Evolutionary conservation across 2,329 filamentous ascomycete species (phyloP).

Genomic region (Aspergillus caelatus): DNA sequence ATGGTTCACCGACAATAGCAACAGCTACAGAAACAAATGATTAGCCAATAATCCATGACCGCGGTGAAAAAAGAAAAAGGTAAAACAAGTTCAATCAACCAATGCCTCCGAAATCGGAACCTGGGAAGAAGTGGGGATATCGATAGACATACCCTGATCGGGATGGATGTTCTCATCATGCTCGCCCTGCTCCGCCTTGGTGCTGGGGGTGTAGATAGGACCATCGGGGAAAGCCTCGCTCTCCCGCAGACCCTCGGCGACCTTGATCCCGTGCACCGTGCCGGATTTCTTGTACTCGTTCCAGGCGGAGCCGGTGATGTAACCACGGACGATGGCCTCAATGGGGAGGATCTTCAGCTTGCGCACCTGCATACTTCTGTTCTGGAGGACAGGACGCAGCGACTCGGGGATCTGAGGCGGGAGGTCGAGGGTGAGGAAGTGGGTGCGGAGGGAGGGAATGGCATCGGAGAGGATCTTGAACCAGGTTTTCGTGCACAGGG

Average conservation of each 20-base stretch:
- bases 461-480: slow-evolving; percentile 62
- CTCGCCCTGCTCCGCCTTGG: slow-evolving; percentile 77
- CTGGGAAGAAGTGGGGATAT: not conserved
- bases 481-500: slow-evolving; percentile 69
- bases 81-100: not conserved
- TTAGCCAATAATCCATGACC: not conserved
- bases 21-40: slow-evolving; percentile 40
- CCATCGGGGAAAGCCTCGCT: slow-evolving; percentile 67
- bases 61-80: not conserved
- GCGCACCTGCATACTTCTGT: slow-evolving; percentile 77
- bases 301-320: slow-evolving; percentile 86
- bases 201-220: slow-evolving; percentile 78
- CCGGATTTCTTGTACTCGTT: slow-evolving; percentile 72
- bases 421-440: slow-evolving; percentile 63
- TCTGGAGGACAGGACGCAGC: slow-evolving; percentile 58
- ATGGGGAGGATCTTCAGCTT: slow-evolving; percentile 75
- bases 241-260: slow-evolving; percentile 69
- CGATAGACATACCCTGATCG: slow-evolving; percentile 56
- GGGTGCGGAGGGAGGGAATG: slow-evolving; percentile 63
- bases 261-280: slow-evolving; percentile 76
- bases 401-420: slow-evolving; percentile 52
- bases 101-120: not conserved
- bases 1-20: slow-evolving; percentile 65
- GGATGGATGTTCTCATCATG: slow-evolving; percentile 87
- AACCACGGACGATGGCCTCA: slow-evolving; percentile 85